Conservation (phyloP, 371 early-diverging fungal genomes). For the Mortierella sp. region DNA sequence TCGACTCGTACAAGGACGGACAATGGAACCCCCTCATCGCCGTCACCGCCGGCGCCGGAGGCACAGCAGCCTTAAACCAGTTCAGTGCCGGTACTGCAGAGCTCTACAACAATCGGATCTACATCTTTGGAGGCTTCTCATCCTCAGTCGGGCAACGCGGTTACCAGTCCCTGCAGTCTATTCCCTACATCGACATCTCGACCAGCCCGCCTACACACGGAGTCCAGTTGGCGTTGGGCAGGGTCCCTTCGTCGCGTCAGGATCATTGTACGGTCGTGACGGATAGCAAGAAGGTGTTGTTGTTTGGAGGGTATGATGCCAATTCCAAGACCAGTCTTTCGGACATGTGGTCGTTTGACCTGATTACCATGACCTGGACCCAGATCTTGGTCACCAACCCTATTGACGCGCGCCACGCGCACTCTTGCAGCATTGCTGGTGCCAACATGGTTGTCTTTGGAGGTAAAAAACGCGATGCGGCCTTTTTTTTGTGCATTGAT, state of each 20-base stretch:
- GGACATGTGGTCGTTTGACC: conserved; percentile 49
- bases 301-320: conserved; percentile 45
- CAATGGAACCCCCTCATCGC: conserved; percentile 16
- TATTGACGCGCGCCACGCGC: conserved; percentile 14
- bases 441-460: conserved; percentile 53
- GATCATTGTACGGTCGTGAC: conserved; percentile 51
- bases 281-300: conserved; percentile 31
- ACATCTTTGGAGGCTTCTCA: conserved; percentile 46
- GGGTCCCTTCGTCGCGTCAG: conserved; percentile 35
- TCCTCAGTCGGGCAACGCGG: conserved; percentile 25
- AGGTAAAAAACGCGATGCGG: conserved; percentile 19
- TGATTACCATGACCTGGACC: conserved; percentile 48
- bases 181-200: conserved; percentile 33
- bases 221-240: conserved; percentile 35
- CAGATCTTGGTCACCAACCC: conserved; percentile 20
- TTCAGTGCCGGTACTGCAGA: conserved; percentile 35
- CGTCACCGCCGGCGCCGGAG: neutral
- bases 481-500: neutral
- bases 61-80: neutral
- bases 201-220: conserved; percentile 19
- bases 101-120: conserved; percentile 29
- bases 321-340: conserved; percentile 15
- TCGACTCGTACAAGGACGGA: conserved; percentile 34
- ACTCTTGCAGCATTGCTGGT: conserved; percentile 38
- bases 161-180: conserved; percentile 43